Percentiles rank a stretch among this genome's conserved stretches.
These are phyloP conservation scores for Lagenidium sp. DNA, from an alignment of 352 stramenopile species.

Conservation along the genomic window DNA sequence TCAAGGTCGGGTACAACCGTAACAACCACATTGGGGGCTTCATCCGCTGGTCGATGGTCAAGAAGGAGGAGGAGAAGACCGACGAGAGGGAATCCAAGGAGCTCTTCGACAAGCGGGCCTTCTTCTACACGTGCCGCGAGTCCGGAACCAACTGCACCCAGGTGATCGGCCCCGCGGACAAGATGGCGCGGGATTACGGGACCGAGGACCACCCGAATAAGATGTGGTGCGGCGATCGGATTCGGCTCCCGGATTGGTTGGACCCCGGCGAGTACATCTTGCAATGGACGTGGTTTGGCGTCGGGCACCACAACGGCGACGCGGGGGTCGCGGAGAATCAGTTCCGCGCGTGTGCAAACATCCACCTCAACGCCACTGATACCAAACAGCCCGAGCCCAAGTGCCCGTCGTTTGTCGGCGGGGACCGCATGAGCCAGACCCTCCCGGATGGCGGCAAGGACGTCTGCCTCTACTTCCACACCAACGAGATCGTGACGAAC, in stretches of 20 bases:
- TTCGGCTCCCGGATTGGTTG: constrained; percentile 34
- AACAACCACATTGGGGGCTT: constrained; percentile 51
- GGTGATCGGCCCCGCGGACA: constrained; percentile 18
- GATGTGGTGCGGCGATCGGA: constrained; percentile 30
- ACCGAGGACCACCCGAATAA: constrained; percentile 22
- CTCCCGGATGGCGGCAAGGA: too few relatives aligned
- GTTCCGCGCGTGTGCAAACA: constrained; percentile 39
- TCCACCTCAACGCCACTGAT: constrained; percentile 24
- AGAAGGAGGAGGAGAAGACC: too few relatives aligned
- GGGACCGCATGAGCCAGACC: constrained; percentile 36
- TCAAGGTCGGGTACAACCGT: constrained; percentile 35
- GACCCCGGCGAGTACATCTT: constrained; percentile 34
- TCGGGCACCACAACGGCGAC: constrained; percentile 31
- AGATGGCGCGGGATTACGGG: constrained; percentile 22
- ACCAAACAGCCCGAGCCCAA: constrained; percentile 12
- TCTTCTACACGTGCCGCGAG: constrained; percentile 45
- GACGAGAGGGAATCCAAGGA: constrained; percentile 15
- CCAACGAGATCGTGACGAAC: too few relatives aligned
- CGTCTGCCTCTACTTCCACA: too few relatives aligned
- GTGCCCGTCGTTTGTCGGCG: constrained; percentile 30
- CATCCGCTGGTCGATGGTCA: constrained; percentile 36
- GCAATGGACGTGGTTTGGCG: constrained; percentile 43
- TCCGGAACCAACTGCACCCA: constrained; percentile 27
- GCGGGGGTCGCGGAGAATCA: constrained; percentile 26
- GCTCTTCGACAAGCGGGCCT: constrained; percentile 31